phyloP scores from a whole-genome alignment of 2,329 filamentous ascomycete genomes.

The Trichoderma sp. region DNA sequence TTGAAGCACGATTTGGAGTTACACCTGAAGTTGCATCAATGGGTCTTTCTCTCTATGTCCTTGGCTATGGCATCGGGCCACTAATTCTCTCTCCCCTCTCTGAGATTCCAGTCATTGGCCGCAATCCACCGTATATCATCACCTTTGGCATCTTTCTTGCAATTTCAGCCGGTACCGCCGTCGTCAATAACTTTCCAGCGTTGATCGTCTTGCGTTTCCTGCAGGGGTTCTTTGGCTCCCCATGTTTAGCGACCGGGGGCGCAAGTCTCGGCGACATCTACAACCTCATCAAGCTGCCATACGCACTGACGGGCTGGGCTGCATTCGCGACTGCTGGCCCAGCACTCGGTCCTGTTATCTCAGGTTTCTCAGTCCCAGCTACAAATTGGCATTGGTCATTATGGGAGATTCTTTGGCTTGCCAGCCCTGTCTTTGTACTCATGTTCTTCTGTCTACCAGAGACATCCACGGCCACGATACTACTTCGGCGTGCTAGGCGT shows the following conservation, averaged over 20 bases:
- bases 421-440: background rate
- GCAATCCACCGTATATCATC: conserved; percentile 17
- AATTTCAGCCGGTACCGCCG: background rate
- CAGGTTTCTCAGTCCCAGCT: conserved; percentile 7
- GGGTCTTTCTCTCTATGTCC: conserved; percentile 13
- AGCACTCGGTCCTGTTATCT: conserved; percentile 5
- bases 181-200: background rate
- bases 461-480: background rate
- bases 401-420: conserved; percentile 6
- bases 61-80: conserved; percentile 9
- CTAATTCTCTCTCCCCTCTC: background rate
- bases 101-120: conserved; percentile 16
- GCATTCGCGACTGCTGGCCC: conserved; percentile 7
- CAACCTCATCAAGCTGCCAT: conserved; percentile 55
- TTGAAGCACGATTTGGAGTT: background rate
- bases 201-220: background rate
- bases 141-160: conserved; percentile 28
- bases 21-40: conserved; percentile 12
- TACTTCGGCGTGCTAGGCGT: background rate
- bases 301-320: conserved; percentile 46
- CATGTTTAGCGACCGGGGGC: conserved; percentile 37
- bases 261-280: conserved; percentile 56
- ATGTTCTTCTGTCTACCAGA: conserved; percentile 13
- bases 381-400: conserved; percentile 6
- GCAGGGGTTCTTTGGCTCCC: background rate